These are phyloP conservation scores for Sporobolomyces roseus DNA, from an alignment of 768 basidiomycete genomes.

Conservation along the genomic window DNA sequence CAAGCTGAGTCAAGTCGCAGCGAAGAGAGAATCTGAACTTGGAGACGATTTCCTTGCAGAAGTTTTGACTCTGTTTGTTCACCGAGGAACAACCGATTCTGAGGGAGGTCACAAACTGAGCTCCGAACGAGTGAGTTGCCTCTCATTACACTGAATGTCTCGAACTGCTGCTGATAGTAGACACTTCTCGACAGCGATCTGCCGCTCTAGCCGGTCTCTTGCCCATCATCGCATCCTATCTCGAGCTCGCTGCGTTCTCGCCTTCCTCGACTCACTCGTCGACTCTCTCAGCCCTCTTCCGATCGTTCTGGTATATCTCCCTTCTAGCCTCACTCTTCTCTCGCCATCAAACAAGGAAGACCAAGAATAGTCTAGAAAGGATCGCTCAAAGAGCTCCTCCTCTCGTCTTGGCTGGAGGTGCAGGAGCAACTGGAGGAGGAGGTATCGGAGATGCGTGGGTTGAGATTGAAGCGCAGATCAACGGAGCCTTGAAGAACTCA, in stretches of 20 bases:
- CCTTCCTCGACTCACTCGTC: conserved; percentile 57
- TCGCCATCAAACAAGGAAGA: conserved; percentile 53
- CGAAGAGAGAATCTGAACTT: not conserved
- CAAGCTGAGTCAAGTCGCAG: not conserved
- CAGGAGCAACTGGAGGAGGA: conserved; percentile 50
- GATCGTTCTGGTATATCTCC: conserved; percentile 91
- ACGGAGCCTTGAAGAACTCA: conserved; percentile 80
- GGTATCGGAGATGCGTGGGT: conserved; percentile 78
- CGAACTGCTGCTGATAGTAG: not conserved
- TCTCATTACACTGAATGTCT: conserved; percentile 2
- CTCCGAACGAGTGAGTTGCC: not conserved
- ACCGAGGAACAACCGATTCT: conserved; percentile 23
- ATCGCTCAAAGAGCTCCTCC: conserved; percentile 76
- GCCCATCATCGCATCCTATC: conserved; percentile 82
- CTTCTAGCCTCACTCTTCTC: conserved; percentile 74
- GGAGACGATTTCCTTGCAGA: conserved; percentile 14
- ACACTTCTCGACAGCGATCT: conserved; percentile 55
- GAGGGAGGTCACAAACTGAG: not conserved
- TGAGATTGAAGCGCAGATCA: conserved; percentile 85
- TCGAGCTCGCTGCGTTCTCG: conserved; percentile 67
- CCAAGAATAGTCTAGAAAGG: conserved; percentile 4
- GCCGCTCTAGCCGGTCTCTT: conserved; percentile 81
- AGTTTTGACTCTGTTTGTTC: conserved; percentile 36
- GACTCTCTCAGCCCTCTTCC: conserved; percentile 70
- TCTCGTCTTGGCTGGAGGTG: conserved; percentile 4